Conservation (phyloP, 306 rosid species). For the Astragalus glycyphyllos region DNA sequence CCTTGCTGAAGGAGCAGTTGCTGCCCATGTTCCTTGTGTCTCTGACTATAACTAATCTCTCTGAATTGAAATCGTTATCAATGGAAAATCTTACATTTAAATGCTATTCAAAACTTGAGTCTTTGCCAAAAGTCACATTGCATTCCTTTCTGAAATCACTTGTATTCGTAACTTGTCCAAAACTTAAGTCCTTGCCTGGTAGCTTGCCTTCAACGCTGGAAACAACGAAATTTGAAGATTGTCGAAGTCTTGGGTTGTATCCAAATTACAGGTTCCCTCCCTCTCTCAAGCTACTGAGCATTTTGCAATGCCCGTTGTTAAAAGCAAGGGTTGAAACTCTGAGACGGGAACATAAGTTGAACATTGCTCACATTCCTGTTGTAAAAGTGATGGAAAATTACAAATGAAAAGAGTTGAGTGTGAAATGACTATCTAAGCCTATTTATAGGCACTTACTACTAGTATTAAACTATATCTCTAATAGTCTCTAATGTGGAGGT, state of each 20-base stretch:
- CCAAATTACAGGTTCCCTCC: not conserved
- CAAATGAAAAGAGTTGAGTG: no score
- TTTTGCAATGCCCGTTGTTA: not conserved
- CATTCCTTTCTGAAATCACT: slow-evolving; percentile 10
- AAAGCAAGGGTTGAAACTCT: not conserved
- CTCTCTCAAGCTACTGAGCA: not conserved
- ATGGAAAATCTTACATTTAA: not conserved
- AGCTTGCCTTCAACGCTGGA: slow-evolving; percentile 13
- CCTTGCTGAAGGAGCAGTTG: slow-evolving; percentile 11
- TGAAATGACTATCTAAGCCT: no score
- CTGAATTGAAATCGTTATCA: not conserved
- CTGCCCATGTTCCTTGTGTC: slow-evolving; percentile 28
- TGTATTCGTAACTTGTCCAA: not conserved
- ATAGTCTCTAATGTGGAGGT: no score
- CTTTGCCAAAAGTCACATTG: not conserved
- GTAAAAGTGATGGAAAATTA: no score
- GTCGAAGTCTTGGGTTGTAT: not conserved
- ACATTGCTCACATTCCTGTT: slow-evolving; percentile 27
- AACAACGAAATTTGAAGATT: not conserved
- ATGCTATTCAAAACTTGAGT: not conserved
- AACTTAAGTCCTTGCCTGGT: slow-evolving; percentile 8
- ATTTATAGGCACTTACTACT: no score
- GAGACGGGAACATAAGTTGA: slow-evolving; percentile 4
- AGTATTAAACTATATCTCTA: no score
- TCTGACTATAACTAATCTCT: not conserved